Conservation (phyloP, 139 green algal genomes). For the Coelastrella sp. region DNA sequence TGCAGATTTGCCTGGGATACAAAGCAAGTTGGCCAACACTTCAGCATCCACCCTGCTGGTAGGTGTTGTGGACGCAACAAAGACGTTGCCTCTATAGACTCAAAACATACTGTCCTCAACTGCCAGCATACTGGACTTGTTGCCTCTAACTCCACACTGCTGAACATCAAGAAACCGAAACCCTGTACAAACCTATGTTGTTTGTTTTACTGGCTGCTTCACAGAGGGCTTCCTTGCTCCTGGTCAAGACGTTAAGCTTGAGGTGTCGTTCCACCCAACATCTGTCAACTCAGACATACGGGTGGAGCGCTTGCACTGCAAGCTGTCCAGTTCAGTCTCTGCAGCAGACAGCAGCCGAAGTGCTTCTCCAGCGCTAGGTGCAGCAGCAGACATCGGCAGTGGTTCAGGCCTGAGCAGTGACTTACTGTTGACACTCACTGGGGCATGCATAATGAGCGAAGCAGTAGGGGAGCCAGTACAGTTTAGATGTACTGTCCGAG, state of each 20-base stretch:
- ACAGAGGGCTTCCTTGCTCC: slow-evolving; percentile 74
- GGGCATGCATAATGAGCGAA: slow-evolving; percentile 64
- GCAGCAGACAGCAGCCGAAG: slow-evolving; percentile 32
- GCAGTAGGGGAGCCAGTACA: slow-evolving; percentile 57
- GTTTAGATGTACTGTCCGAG: slow-evolving; percentile 71
- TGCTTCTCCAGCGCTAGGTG: not conserved
- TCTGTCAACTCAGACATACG: slow-evolving; percentile 70
- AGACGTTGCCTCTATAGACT: no score
- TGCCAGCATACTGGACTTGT: not conserved
- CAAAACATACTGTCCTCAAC: no score
- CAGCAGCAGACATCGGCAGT: not conserved
- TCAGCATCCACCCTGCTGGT: slow-evolving; percentile 72
- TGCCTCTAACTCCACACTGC: no score
- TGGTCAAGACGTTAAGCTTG: slow-evolving; percentile 81
- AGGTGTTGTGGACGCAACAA: no score
- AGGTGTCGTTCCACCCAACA: slow-evolving; percentile 83
- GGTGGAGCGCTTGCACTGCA: slow-evolving; percentile 63
- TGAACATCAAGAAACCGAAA: no score
- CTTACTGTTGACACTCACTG: slow-evolving; percentile 78
- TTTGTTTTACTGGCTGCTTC: not conserved
- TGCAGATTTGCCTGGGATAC: slow-evolving; percentile 78
- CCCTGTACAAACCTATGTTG: no score
- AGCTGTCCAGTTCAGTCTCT: slow-evolving; percentile 25
- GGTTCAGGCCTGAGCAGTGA: not conserved
- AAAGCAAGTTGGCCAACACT: slow-evolving; percentile 61